Evolutionary conservation across 116 monocot genomes (phyloP).

Genomic region (Thalassia testudinum): DNA sequence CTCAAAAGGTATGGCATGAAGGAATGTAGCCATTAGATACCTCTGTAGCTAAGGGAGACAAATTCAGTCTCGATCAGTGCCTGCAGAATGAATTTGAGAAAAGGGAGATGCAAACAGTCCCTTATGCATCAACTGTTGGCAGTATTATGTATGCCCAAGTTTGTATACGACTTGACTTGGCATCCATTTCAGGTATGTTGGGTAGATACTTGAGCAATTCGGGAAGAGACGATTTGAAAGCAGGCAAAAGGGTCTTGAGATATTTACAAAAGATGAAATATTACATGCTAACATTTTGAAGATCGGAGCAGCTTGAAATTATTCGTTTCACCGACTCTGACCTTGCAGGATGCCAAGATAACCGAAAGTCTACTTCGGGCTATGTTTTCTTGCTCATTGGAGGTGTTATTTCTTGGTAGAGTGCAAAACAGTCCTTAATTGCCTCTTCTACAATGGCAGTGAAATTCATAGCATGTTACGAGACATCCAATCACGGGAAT

Average conservation of each 20-base stretch:
- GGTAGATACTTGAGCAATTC: slow-evolving; percentile 5
- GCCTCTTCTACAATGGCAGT: slow-evolving; percentile 6
- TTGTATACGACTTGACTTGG: slow-evolving; percentile 2
- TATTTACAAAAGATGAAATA: background rate
- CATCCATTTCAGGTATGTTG: background rate
- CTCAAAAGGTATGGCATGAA: slow-evolving; percentile 1
- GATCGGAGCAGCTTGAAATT: background rate
- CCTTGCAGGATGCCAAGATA: too few relatives aligned
- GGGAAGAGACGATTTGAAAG: too few relatives aligned
- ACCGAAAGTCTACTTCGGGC: too few relatives aligned
- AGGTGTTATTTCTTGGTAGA: slow-evolving; percentile 4
- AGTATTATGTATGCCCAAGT: slow-evolving; percentile 10
- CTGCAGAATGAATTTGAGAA: background rate
- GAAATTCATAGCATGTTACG: slow-evolving; percentile 2
- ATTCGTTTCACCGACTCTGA: too few relatives aligned
- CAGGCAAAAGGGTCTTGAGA: too few relatives aligned
- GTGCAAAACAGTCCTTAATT: too few relatives aligned
- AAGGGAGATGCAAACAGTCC: slow-evolving; percentile 1
- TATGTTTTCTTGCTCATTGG: background rate
- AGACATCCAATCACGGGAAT: too few relatives aligned
- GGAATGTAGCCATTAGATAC: background rate
- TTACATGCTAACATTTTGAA: background rate
- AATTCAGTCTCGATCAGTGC: slow-evolving; percentile 2
- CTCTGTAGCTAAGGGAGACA: slow-evolving; percentile 1
- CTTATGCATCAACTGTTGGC: background rate